Percentiles rank a stretch among this genome's conserved stretches.
Conservation (phyloP, 257 asterid species). For the Solanum chaucha region DNA sequence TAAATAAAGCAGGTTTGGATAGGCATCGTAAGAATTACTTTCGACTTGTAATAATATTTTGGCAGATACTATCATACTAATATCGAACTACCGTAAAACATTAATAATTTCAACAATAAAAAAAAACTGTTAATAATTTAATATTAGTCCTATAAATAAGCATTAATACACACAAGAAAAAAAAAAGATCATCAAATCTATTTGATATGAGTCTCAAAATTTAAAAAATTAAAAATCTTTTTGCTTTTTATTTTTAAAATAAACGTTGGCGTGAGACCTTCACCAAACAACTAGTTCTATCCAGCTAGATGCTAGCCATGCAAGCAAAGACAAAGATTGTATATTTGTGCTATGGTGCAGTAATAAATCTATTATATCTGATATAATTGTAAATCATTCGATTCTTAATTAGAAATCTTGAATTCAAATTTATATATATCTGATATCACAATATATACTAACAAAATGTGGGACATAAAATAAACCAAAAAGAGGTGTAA, state of each 20-base stretch:
- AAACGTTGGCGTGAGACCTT: not conserved
- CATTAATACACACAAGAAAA: not conserved
- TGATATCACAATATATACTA: no score
- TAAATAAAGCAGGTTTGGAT: no score
- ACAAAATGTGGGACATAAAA: no score
- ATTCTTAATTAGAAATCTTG: rapidly evolving
- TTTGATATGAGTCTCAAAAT: not conserved
- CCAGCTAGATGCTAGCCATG: not conserved
- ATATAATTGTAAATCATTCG: no score
- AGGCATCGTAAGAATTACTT: not conserved
- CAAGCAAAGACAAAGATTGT: not conserved
- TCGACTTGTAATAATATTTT: not conserved
- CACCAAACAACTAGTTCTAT: not conserved
- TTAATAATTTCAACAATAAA: not conserved
- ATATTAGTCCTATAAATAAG: not conserved
- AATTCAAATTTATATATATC: no score
- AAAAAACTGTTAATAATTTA: not conserved
- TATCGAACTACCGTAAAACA: not conserved
- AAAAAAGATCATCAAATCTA: not conserved
- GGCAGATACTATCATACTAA: not conserved
- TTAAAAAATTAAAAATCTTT: not conserved
- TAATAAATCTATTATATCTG: no score
- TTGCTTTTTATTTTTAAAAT: not conserved
- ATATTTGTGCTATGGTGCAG: not conserved
- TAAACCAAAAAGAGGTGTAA: no score